phyloP scores from a whole-genome alignment of 2,329 filamentous ascomycete genomes.

The Fusarium continuum region DNA sequence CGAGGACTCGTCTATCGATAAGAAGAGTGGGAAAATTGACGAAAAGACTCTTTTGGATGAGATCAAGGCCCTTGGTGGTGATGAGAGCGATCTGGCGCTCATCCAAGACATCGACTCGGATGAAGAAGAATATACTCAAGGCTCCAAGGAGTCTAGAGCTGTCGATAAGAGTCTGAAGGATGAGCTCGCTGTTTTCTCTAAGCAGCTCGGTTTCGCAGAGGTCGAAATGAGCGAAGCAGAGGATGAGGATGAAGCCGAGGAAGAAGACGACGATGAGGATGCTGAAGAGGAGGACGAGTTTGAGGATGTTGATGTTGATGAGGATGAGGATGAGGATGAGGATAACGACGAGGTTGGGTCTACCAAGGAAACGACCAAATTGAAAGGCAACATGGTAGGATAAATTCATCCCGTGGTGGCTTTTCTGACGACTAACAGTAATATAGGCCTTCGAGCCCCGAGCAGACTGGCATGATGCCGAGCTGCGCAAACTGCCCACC shows the following conservation, averaged over 20 bases:
- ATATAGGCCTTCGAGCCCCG: slow-evolving; percentile 64
- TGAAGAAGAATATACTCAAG: slow-evolving; percentile 49
- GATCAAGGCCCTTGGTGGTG: slow-evolving; percentile 71
- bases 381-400: slow-evolving; percentile 50
- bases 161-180: slow-evolving; percentile 55
- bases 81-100: slow-evolving; percentile 70
- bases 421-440: slow-evolving; percentile 49
- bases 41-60: slow-evolving; percentile 65
- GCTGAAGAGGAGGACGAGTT: slow-evolving; percentile 47
- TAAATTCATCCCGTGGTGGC: background rate
- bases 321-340: slow-evolving; percentile 41
- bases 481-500: slow-evolving; percentile 54
- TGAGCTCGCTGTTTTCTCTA: slow-evolving; percentile 51
- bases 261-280: slow-evolving; percentile 49
- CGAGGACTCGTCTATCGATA: slow-evolving; percentile 35
- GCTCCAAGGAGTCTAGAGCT: slow-evolving; percentile 42
- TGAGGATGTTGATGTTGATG: slow-evolving; percentile 14
- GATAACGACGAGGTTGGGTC: slow-evolving; percentile 45
- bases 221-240: slow-evolving; percentile 49
- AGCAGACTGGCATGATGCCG: slow-evolving; percentile 64
- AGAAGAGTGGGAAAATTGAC: slow-evolving; percentile 42
- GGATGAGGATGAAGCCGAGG: slow-evolving; percentile 50
- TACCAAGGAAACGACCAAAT: slow-evolving; percentile 41
- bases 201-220: slow-evolving; percentile 51
- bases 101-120: slow-evolving; percentile 62